Percentiles rank a stretch among this genome's conserved stretches.
Evolutionary conservation across 768 basidiomycete species (phyloP).

Genomic region (Podaxis sp.): DNA sequence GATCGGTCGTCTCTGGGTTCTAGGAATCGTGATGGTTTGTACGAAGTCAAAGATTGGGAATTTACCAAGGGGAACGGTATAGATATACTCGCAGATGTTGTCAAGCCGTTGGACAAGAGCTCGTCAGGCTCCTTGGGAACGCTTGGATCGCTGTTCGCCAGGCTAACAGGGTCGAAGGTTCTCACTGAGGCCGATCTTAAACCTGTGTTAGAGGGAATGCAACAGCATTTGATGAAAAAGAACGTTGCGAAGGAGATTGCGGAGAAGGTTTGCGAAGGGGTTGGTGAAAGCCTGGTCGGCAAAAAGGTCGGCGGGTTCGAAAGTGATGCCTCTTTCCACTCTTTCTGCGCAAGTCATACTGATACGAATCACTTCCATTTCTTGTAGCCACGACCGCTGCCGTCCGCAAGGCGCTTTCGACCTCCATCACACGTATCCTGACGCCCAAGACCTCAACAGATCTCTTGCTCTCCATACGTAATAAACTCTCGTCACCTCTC

Average conservation of each 20-base stretch:
- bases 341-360: constrained; percentile 10
- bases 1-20: constrained; percentile 77
- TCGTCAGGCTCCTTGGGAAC: constrained; percentile 54
- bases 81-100: constrained; percentile 57
- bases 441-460: constrained; percentile 99
- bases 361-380: constrained; percentile 6
- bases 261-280: constrained; percentile 91
- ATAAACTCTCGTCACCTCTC: constrained; percentile 75
- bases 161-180: constrained; percentile 82
- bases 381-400: constrained; percentile 76
- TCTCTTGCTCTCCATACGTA: constrained; percentile 87
- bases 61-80: constrained; percentile 50
- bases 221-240: constrained; percentile 97
- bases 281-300: constrained; percentile 87
- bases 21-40: constrained; percentile 67
- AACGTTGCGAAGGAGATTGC: constrained; percentile 97
- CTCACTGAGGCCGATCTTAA: constrained; percentile 81
- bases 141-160: constrained; percentile 78
- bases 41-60: constrained; percentile 79
- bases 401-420: constrained; percentile 80
- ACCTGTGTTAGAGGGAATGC: constrained; percentile 92
- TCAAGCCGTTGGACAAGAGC: constrained; percentile 42
- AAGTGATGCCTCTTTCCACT: constrained; percentile 44
- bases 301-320: constrained; percentile 90
- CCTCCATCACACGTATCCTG: constrained; percentile 86